These are phyloP conservation scores for Neonectria ditissima DNA, from an alignment of 2,329 filamentous ascomycete genomes.

Conservation along the genomic window DNA sequence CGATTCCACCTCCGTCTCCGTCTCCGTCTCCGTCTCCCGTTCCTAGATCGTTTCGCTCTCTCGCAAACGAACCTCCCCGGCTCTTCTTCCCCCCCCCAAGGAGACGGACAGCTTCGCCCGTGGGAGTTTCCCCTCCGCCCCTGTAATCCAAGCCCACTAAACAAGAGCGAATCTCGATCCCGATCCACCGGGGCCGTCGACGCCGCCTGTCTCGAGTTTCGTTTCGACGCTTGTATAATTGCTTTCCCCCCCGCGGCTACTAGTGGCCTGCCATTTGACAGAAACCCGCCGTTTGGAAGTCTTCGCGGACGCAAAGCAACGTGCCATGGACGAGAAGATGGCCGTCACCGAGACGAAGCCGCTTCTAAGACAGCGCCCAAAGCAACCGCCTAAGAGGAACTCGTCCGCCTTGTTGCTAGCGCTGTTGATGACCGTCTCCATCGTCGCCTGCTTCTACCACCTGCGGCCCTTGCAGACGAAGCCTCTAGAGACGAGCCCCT, in stretches of 20 bases:
- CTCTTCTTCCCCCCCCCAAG: not conserved
- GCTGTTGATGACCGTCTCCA: slow-evolving; percentile 33
- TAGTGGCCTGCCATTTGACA: not conserved
- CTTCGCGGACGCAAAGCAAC: not conserved
- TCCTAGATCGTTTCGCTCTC: not conserved
- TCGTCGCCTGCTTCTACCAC: slow-evolving; percentile 38
- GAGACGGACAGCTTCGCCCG: not conserved
- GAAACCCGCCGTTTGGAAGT: slow-evolving; percentile 3
- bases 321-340: slow-evolving; percentile 37
- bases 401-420: slow-evolving; percentile 29
- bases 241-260: slow-evolving; percentile 20
- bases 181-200: slow-evolving; percentile 4
- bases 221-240: slow-evolving; percentile 8
- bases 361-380: slow-evolving; percentile 25
- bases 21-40: not conserved
- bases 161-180: not conserved
- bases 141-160: not conserved
- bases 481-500: slow-evolving; percentile 6
- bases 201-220: slow-evolving; percentile 1
- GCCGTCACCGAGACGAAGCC: slow-evolving; percentile 26
- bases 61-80: not conserved
- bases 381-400: slow-evolving; percentile 17
- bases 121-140: not conserved
- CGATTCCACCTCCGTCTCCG: too few relatives aligned
- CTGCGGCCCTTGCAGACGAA: slow-evolving; percentile 25